Evolutionary conservation across 192 early-diverging fungal genomes (phyloP).

Genomic region (Gaertneriomyces semiglobifer): DNA sequence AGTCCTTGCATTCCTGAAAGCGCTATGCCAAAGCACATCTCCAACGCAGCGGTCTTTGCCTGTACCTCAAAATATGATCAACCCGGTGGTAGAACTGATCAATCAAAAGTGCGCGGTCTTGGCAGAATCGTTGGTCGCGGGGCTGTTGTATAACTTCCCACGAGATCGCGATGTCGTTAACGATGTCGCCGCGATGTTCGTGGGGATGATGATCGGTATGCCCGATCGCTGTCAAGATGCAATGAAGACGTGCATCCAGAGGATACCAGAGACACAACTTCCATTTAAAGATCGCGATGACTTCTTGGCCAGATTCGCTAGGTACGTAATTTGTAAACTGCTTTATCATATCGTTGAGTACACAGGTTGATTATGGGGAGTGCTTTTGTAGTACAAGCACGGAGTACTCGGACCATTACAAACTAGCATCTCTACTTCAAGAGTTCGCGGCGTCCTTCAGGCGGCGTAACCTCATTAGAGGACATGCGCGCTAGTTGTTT

Average conservation of each 20-base stretch:
- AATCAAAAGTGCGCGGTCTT: constrained; percentile 39
- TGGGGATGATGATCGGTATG: constrained; percentile 79
- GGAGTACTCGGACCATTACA: constrained; percentile 49
- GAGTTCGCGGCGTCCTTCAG: constrained; percentile 60
- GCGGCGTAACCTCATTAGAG: constrained; percentile 35
- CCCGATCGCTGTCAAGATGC: not conserved
- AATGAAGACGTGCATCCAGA: constrained; percentile 20
- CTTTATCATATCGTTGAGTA: not conserved
- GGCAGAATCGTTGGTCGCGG: constrained; percentile 48
- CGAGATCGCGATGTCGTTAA: constrained; percentile 51
- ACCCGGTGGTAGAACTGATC: constrained; percentile 42
- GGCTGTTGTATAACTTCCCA: constrained; percentile 53
- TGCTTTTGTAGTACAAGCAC: constrained; percentile 41
- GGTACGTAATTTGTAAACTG: constrained; percentile 42
- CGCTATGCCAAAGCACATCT: constrained; percentile 19
- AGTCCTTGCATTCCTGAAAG: constrained; percentile 21
- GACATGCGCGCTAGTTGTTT: not conserved
- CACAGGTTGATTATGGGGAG: not conserved
- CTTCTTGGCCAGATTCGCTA: constrained; percentile 51
- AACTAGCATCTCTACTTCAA: constrained; percentile 47
- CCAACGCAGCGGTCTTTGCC: constrained; percentile 1
- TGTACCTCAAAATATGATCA: constrained; percentile 26
- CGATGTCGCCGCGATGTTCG: constrained; percentile 55
- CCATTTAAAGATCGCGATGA: constrained; percentile 46
- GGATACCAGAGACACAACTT: constrained; percentile 44